phyloP scores from a whole-genome alignment of 352 stramenopile genomes.

The Globisporangium parvum region DNA sequence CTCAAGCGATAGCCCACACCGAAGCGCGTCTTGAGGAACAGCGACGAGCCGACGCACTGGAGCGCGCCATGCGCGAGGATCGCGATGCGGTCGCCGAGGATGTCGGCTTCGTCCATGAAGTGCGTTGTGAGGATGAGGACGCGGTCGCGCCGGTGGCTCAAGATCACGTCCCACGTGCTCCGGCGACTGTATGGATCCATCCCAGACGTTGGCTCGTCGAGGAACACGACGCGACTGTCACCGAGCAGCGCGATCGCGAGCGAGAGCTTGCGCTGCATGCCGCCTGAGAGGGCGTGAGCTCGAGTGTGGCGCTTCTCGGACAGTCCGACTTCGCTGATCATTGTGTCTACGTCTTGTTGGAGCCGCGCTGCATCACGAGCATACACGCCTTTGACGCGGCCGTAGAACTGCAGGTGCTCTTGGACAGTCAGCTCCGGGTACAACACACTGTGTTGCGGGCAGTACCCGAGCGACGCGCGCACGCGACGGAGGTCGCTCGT shows the following conservation, averaged over 20 bases:
- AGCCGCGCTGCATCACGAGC: constrained; percentile 5
- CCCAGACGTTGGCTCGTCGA: constrained; percentile 90
- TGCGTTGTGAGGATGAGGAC: constrained; percentile 90
- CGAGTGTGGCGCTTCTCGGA: constrained; percentile 74
- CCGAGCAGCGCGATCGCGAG: constrained; percentile 74
- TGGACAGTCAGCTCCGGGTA: constrained; percentile 94
- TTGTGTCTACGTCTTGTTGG: constrained; percentile 28
- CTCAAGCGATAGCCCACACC: constrained; percentile 76
- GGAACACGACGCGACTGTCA: constrained; percentile 64
- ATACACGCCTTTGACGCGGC: constrained; percentile 82
- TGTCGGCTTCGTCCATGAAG: constrained; percentile 91
- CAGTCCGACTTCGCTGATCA: constrained; percentile 88
- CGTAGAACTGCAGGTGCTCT: constrained; percentile 95
- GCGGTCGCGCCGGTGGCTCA: constrained; percentile 40
- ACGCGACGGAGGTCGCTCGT: constrained; percentile 79
- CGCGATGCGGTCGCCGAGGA: constrained; percentile 86
- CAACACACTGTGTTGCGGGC: constrained; percentile 96
- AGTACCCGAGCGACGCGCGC: constrained; percentile 91
- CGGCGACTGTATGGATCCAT: constrained; percentile 91
- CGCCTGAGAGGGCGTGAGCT: constrained; percentile 57
- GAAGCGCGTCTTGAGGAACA: constrained; percentile 82
- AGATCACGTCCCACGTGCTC: constrained; percentile 84
- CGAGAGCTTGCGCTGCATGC: constrained; percentile 78
- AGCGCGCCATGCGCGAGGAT: constrained; percentile 83
- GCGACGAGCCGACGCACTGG: constrained; percentile 44